Conservation (phyloP, 352 stramenopile genomes). For the Phytophthora palmivora region DNA sequence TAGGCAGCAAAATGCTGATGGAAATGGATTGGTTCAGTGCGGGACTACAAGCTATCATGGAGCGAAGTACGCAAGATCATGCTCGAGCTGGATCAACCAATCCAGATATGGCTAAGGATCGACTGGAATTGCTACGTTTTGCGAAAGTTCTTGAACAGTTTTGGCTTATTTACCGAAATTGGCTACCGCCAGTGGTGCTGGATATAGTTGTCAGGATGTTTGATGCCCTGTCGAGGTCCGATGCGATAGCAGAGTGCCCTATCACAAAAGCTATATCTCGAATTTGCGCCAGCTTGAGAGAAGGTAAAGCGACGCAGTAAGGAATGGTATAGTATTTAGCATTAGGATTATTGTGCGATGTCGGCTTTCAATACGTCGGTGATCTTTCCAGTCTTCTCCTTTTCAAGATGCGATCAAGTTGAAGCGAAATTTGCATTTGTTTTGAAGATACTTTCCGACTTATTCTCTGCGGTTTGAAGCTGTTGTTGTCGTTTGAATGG, state of each 20-base stretch:
- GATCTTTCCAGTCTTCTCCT: background rate
- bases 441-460: background rate
- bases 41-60: slow-evolving; percentile 5
- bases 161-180: slow-evolving; percentile 34
- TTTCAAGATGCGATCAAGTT: background rate
- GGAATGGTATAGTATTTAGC: background rate
- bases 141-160: slow-evolving; percentile 21
- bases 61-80: background rate
- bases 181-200: slow-evolving; percentile 19
- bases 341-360: slow-evolving; percentile 3
- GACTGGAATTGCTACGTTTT: slow-evolving; percentile 9
- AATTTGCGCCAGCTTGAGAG: slow-evolving; percentile 6
- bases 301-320: slow-evolving; percentile 3
- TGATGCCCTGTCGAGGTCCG: background rate
- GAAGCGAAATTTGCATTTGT: background rate
- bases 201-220: slow-evolving; percentile 14
- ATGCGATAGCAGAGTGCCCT: slow-evolving; percentile 1
- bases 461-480: slow-evolving; percentile 19
- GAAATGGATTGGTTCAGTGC: slow-evolving; percentile 15
- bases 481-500: slow-evolving; percentile 4
- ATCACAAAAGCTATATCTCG: slow-evolving; percentile 7
- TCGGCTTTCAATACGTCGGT: slow-evolving; percentile 12
- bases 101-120: background rate
- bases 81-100: background rate
- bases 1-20: slow-evolving; percentile 16